Percentiles rank a stretch among this genome's conserved stretches.
These are phyloP conservation scores for Candida multigemmis DNA, from an alignment of 805 yeast genomes.

Conservation along the genomic window DNA sequence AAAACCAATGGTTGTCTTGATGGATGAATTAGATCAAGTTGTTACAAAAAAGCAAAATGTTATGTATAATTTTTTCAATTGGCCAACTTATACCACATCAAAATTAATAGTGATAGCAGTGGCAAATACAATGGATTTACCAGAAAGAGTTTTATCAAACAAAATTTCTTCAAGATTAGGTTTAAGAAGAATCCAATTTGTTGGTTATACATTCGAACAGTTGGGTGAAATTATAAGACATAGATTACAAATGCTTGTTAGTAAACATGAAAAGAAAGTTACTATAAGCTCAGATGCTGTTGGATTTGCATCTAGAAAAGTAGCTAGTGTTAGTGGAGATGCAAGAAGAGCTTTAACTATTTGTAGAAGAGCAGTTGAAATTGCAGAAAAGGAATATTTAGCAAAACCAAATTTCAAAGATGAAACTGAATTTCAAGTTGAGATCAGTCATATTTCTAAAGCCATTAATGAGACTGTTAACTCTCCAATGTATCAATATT, in stretches of 20 bases:
- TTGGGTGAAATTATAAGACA: constrained; percentile 65
- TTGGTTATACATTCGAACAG: constrained; percentile 80
- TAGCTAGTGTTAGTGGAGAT: constrained; percentile 95
- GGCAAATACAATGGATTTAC: constrained; percentile 96
- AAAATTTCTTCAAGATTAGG: constrained; percentile 91
- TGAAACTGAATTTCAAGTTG: constrained; percentile 43
- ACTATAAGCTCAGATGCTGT: constrained; percentile 62
- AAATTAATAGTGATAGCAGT: constrained; percentile 83
- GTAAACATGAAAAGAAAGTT: constrained; percentile 29
- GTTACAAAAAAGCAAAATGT: constrained; percentile 76
- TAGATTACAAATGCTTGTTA: constrained; percentile 44
- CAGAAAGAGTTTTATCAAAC: constrained; percentile 79
- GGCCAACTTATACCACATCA: constrained; percentile 85
- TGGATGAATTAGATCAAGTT: constrained; percentile 92
- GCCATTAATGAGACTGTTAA: constrained; percentile 75
- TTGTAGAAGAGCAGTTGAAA: constrained; percentile 81
- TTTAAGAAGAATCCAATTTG: constrained; percentile 73
- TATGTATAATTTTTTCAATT: constrained; percentile 92
- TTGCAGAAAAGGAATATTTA: constrained; percentile 61
- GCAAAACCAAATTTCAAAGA: constrained; percentile 8
- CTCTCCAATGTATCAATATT: constrained; percentile 58
- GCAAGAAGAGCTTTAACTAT: constrained; percentile 88
- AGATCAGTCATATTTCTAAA: constrained; percentile 63
- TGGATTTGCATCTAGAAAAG: constrained; percentile 86
- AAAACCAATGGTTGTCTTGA: constrained; percentile 59